Percentiles rank a stretch among this genome's conserved stretches.
phyloP scores from a whole-genome alignment of 1,284 basidiomycete genomes.

The Rhodotorula sp. region DNA sequence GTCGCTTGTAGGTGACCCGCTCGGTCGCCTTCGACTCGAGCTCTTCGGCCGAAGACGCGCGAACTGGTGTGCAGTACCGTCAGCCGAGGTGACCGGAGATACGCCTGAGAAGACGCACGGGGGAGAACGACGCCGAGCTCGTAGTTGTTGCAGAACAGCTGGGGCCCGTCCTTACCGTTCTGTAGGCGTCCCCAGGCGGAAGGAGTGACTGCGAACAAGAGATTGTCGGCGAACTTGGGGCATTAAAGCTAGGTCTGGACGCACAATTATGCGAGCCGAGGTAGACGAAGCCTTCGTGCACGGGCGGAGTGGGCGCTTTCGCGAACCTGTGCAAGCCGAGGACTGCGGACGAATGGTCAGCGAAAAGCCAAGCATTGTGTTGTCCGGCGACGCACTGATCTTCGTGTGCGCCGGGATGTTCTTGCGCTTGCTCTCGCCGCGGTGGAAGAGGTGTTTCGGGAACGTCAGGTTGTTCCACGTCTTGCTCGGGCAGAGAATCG shows the following conservation, averaged over 20 bases:
- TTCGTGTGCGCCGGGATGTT: constrained; percentile 35
- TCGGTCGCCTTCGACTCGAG: constrained; percentile 31
- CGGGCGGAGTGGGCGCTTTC: neutral
- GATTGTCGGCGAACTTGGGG: no score
- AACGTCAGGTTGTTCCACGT: constrained; percentile 9
- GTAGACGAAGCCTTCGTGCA: constrained; percentile 35
- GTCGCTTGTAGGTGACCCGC: constrained; percentile 24
- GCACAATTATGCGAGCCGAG: constrained; percentile 39
- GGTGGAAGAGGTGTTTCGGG: constrained; percentile 25
- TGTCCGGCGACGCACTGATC: constrained; percentile 16
- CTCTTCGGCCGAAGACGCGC: constrained; percentile 18
- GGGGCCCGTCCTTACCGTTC: constrained; percentile 10
- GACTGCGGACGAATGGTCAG: constrained; percentile 10
- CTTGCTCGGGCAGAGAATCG: constrained; percentile 30
- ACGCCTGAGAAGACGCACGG: constrained; percentile 4
- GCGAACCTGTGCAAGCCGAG: constrained; percentile 26
- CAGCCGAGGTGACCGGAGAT: neutral
- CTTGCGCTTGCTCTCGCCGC: constrained; percentile 26
- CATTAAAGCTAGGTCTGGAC: neutral
- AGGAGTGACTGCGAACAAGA: neutral
- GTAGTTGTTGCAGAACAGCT: constrained; percentile 28
- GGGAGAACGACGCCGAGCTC: constrained; percentile 35
- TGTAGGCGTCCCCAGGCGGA: constrained; percentile 35
- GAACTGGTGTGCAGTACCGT: constrained; percentile 2
- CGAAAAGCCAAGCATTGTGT: no score